phyloP scores from a whole-genome alignment of 2,329 filamentous ascomycete species.

The Aspergillus uvarum region DNA sequence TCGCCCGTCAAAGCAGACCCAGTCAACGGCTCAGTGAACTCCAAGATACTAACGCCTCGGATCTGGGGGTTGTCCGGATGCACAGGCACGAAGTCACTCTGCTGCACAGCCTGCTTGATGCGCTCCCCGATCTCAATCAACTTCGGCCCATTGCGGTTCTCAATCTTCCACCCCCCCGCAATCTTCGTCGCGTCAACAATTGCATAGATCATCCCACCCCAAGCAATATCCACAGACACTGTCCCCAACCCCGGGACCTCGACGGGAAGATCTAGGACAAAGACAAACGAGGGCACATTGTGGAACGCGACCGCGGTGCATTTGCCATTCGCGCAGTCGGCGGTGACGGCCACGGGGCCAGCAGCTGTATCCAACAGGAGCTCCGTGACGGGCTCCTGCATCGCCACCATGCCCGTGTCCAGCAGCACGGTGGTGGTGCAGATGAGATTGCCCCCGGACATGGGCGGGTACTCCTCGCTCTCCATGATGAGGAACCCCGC shows the following conservation, averaged over 20 bases:
- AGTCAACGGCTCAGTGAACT: conserved; percentile 38
- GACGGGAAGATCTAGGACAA: conserved; percentile 38
- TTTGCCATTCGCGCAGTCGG: conserved; percentile 44
- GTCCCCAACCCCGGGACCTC: conserved; percentile 43
- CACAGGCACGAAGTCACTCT: conserved; percentile 32
- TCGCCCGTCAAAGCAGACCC: conserved; percentile 12
- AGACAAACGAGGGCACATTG: conserved; percentile 48
- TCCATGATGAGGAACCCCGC: conserved; percentile 49
- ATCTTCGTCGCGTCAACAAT: conserved; percentile 42
- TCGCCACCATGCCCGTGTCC: conserved; percentile 49
- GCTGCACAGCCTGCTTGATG: conserved; percentile 43
- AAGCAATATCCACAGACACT: conserved; percentile 46
- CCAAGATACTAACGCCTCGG: conserved; percentile 40
- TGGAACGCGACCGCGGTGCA: conserved; percentile 47
- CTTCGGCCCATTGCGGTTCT: conserved; percentile 32
- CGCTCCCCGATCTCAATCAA: conserved; percentile 45
- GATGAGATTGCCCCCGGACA: conserved; percentile 50
- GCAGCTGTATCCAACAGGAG: conserved; percentile 48
- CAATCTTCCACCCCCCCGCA: conserved; percentile 30
- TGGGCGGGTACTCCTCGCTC: conserved; percentile 46
- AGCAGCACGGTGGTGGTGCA: conserved; percentile 46
- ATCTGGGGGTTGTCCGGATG: conserved; percentile 48
- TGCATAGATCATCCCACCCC: conserved; percentile 49
- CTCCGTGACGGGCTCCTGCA: conserved; percentile 45
- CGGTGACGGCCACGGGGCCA: conserved; percentile 42